Evolutionary conservation across 768 basidiomycete genomes (phyloP).

Genomic region (Naganishia friedmannii): DNA sequence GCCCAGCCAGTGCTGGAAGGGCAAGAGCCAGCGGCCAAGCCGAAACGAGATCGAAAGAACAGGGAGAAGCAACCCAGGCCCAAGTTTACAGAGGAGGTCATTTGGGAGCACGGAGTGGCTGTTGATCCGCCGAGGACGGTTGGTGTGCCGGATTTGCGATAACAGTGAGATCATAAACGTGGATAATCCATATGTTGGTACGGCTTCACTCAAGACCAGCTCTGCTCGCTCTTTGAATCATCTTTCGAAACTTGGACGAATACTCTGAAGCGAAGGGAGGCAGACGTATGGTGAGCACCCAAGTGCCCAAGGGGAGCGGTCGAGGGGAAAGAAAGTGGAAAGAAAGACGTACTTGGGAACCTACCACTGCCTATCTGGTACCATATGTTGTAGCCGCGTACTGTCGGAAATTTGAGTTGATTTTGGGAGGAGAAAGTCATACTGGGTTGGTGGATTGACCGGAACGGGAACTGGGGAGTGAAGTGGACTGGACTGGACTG

Average conservation of each 20-base stretch:
- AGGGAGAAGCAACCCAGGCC: constrained; percentile 5
- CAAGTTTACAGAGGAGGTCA: constrained; percentile 25
- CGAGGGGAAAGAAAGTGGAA: background rate
- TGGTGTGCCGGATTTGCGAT: no score
- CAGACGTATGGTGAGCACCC: no score
- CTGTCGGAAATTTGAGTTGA: background rate
- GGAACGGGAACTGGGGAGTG: no score
- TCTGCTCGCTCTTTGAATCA: no score
- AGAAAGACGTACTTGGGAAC: constrained; percentile 10
- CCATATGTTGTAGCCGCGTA: constrained; percentile 10
- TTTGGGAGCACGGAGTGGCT: constrained; percentile 27
- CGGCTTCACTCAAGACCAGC: no score
- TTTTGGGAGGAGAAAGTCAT: no score
- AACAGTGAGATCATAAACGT: no score
- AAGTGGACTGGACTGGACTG: no score
- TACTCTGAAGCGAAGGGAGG: background rate
- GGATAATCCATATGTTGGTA: no score
- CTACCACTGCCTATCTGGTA: constrained; percentile 15
- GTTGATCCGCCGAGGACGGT: constrained; percentile 23
- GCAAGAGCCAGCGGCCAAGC: background rate
- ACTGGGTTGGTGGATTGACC: no score
- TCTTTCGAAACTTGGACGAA: no score
- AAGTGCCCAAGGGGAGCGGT: no score
- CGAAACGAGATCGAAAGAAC: constrained; percentile 21
- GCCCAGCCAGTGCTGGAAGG: background rate